These are phyloP conservation scores for Zelopaecilomyces penicillatus DNA, from an alignment of 2,329 filamentous ascomycete species.

Conservation along the genomic window DNA sequence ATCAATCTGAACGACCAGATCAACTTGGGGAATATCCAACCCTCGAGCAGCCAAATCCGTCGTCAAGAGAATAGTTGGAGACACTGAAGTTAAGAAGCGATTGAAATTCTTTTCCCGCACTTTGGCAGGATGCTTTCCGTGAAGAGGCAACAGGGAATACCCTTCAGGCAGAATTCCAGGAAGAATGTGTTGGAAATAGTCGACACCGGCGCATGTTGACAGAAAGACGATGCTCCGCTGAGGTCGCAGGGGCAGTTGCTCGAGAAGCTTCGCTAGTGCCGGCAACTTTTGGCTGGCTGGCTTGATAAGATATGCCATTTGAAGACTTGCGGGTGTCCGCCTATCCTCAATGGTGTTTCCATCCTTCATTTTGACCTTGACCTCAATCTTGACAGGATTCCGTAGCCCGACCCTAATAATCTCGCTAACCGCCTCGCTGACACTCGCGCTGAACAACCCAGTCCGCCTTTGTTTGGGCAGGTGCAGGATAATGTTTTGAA, in stretches of 20 bases:
- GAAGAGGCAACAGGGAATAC: conserved; percentile 69
- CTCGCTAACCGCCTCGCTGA: conserved; percentile 91
- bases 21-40: conserved; percentile 84
- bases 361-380: conserved; percentile 72
- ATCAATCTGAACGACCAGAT: conserved; percentile 84
- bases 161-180: conserved; percentile 60
- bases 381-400: conserved; percentile 90
- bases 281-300: conserved; percentile 75
- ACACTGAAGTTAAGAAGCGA: conserved; percentile 65
- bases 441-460: conserved; percentile 86
- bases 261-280: conserved; percentile 61
- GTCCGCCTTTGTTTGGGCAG: conserved; percentile 91
- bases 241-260: conserved; percentile 61
- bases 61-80: conserved; percentile 75
- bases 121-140: conserved; percentile 85
- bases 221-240: conserved; percentile 86
- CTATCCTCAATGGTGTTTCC: conserved; percentile 67
- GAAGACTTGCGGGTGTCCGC: conserved; percentile 82
- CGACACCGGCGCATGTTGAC: conserved; percentile 87
- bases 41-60: conserved; percentile 89
- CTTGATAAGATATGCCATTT: conserved; percentile 75
- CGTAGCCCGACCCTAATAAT: conserved; percentile 85
- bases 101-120: conserved; percentile 83
- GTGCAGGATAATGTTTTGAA: conserved; percentile 74
- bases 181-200: conserved; percentile 82